phyloP scores from a whole-genome alignment of 352 stramenopile genomes.

The Globisporangium perplexum region DNA sequence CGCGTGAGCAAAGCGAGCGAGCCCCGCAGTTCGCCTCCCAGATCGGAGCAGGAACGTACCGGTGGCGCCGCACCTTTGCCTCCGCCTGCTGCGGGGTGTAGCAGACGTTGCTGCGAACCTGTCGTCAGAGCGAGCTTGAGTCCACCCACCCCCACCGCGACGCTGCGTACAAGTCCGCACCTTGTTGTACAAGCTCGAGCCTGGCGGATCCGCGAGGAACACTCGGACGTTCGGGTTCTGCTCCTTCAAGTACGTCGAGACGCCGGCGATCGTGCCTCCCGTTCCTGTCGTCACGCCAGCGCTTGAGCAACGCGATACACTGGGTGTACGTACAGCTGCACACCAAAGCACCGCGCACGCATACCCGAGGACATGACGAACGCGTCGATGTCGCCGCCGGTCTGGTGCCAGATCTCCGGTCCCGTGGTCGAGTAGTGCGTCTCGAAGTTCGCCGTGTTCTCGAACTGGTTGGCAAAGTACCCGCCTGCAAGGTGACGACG shows the following conservation, averaged over 20 bases:
- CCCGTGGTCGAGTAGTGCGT: conserved; percentile 94
- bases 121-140: no score
- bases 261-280: conserved; percentile 95
- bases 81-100: conserved; percentile 95
- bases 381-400: conserved; percentile 88
- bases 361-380: conserved; percentile 97
- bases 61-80: conserved; percentile 87
- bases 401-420: conserved; percentile 95
- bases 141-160: no score
- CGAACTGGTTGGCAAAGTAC: conserved; percentile 98
- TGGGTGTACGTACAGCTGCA: no score
- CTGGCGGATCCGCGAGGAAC: conserved; percentile 95
- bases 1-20: no score
- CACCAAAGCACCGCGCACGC: neutral
- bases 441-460: conserved; percentile 95
- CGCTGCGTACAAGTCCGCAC: no score
- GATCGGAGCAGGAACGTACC: conserved; percentile 18
- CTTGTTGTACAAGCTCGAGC: conserved; percentile 96
- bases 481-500: conserved; percentile 35
- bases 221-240: conserved; percentile 82
- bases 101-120: conserved; percentile 92
- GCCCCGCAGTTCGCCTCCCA: no score
- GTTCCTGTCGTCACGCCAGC: conserved; percentile 49
- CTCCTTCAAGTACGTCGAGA: conserved; percentile 92
- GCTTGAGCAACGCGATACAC: neutral